Evolutionary conservation across 495 filamentous ascomycete genomes (phyloP).

Genomic region (Xylaria venustula): DNA sequence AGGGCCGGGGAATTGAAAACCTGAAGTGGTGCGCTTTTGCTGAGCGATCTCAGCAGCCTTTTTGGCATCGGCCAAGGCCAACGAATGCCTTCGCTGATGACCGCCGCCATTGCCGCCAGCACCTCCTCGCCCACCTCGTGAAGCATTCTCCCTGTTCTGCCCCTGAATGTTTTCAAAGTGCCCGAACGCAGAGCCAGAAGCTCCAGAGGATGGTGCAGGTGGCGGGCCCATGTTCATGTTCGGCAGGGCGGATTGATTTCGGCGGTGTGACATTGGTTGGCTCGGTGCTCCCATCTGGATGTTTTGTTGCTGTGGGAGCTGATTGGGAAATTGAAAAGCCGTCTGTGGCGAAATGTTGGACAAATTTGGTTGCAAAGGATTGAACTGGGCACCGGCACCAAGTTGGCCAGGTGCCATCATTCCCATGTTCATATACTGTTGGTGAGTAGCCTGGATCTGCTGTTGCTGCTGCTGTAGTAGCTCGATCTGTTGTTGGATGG

Average conservation of each 20-base stretch:
- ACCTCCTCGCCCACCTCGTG: slow-evolving; percentile 74
- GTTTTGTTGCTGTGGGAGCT: slow-evolving; percentile 63
- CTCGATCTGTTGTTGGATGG: slow-evolving; percentile 98
- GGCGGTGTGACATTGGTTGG: slow-evolving; percentile 79
- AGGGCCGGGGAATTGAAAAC: slow-evolving; percentile 91
- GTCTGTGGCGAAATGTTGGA: slow-evolving; percentile 79
- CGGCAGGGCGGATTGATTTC: slow-evolving; percentile 95
- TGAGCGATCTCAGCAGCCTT: slow-evolving; percentile 96
- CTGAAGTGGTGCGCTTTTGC: slow-evolving; percentile 89
- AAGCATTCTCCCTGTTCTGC: slow-evolving; percentile 69
- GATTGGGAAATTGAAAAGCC: slow-evolving; percentile 88
- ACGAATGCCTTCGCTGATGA: slow-evolving; percentile 91
- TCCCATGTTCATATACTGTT: slow-evolving; percentile 97
- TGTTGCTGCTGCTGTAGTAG: slow-evolving; percentile 97
- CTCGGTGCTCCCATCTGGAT: slow-evolving; percentile 72
- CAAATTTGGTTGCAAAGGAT: slow-evolving; percentile 62
- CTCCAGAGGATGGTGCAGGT: slow-evolving; percentile 92
- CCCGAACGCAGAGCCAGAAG: slow-evolving; percentile 77
- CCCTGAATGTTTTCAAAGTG: slow-evolving; percentile 66
- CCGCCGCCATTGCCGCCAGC: slow-evolving; percentile 65
- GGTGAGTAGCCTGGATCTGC: slow-evolving; percentile 92
- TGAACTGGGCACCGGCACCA: slow-evolving; percentile 63
- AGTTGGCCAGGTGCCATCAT: slow-evolving; percentile 85
- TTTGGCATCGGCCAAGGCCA: slow-evolving; percentile 93
- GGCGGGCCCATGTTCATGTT: slow-evolving; percentile 93